Percentiles rank a stretch among this genome's conserved stretches.
Conservation (phyloP, 73 alveolate genomes). For the Paramecium bursaria region DNA sequence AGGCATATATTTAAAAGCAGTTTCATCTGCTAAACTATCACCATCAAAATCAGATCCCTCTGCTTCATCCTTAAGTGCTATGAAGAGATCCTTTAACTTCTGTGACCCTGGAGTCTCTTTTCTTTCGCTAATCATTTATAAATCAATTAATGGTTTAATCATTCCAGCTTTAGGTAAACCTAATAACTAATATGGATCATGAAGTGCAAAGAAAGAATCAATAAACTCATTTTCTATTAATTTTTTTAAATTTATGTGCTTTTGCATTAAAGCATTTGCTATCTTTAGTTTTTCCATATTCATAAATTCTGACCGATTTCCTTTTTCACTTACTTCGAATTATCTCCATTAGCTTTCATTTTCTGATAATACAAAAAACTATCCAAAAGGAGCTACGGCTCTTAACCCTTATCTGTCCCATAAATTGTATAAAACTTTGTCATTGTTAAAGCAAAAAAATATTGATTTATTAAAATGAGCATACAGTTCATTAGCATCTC, state of each 20-base stretch:
- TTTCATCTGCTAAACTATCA: constrained; percentile 57
- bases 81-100: constrained; percentile 45
- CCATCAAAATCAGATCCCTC: constrained; percentile 70
- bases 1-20: constrained; percentile 10
- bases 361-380: constrained; percentile 11
- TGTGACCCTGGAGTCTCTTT: constrained; percentile 9
- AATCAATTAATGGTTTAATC: constrained; percentile 52
- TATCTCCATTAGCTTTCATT: constrained; percentile 65
- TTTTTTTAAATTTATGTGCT: constrained; percentile 41
- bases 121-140: constrained; percentile 24
- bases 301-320: constrained; percentile 63
- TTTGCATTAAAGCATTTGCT: constrained; percentile 25
- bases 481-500: constrained; percentile 69
- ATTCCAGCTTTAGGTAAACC: constrained; percentile 56
- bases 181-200: constrained; percentile 65
- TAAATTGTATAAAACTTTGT: background rate
- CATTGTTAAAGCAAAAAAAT: background rate
- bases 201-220: constrained; percentile 51
- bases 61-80: constrained; percentile 64
- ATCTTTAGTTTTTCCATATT: constrained; percentile 66
- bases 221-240: constrained; percentile 21
- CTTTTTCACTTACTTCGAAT: constrained; percentile 68
- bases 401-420: constrained; percentile 63
- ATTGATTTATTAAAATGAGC: constrained; percentile 18
- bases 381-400: constrained; percentile 55